These are phyloP conservation scores for Thraustochytrium striatum DNA, from an alignment of 352 stramenopile species.

Conservation along the genomic window DNA sequence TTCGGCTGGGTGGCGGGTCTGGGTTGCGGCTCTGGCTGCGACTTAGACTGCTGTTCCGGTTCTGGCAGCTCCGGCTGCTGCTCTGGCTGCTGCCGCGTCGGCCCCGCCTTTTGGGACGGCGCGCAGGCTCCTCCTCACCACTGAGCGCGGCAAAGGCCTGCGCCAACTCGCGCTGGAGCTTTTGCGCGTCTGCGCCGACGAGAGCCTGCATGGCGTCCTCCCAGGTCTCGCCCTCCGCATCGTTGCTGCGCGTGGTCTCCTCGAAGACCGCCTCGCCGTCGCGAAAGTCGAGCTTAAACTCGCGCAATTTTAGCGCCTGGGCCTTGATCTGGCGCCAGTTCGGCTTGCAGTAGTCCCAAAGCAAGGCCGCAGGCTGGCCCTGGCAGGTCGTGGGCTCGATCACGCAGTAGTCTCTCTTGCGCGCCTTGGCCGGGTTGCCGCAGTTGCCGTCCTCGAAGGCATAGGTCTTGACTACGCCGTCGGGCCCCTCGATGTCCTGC, in stretches of 20 bases:
- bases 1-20: too few species aligned
- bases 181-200: not conserved
- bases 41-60: too few species aligned
- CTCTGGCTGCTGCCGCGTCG: too few species aligned
- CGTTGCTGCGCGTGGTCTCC: not conserved
- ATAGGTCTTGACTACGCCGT: not conserved
- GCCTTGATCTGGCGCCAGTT: not conserved
- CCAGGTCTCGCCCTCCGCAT: not conserved
- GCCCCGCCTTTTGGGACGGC: too few species aligned
- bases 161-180: too few species aligned
- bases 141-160: too few species aligned
- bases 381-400: constrained; percentile 5
- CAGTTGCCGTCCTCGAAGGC: not conserved
- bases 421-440: not conserved
- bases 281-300: not conserved
- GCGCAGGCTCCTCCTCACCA: too few species aligned
- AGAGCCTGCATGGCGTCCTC: not conserved
- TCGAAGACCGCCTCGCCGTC: not conserved
- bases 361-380: not conserved
- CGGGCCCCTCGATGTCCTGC: not conserved
- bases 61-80: too few species aligned
- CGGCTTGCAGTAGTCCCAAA: constrained; percentile 19
- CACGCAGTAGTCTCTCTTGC: not conserved
- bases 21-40: too few species aligned
- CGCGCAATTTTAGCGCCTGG: not conserved